Conservation (phyloP, 257 asterid genomes). For the Buddleja alternifolia region DNA sequence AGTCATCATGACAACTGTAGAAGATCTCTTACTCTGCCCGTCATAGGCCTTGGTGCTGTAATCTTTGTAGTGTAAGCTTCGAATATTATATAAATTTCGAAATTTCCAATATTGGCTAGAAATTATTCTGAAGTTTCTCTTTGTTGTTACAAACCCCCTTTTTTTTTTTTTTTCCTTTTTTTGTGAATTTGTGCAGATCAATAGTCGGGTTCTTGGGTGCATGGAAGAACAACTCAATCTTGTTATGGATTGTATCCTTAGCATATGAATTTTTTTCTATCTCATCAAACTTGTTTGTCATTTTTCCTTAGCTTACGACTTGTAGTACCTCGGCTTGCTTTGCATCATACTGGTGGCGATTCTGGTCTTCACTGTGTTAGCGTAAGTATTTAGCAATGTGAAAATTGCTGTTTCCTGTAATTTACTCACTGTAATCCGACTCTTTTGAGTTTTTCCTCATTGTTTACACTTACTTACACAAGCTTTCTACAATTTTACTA, state of each 20-base stretch:
- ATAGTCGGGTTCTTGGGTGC: conserved; percentile 84
- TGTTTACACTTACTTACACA: conserved; percentile 10
- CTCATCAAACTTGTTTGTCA: conserved; percentile 19
- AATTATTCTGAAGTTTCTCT: neutral
- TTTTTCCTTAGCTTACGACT: conserved; percentile 52
- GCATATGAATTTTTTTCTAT: neutral
- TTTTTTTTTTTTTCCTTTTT: conserved; percentile 4
- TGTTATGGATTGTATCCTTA: conserved; percentile 95
- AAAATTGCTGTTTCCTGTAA: neutral
- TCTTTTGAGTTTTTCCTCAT: neutral
- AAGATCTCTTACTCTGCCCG: conserved; percentile 78
- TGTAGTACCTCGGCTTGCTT: conserved; percentile 80
- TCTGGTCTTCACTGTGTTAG: conserved; percentile 88
- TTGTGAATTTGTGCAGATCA: conserved; percentile 53
- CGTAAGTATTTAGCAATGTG: conserved; percentile 61
- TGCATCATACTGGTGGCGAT: conserved; percentile 83
- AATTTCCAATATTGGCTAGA: neutral
- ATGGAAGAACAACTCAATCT: conserved; percentile 69
- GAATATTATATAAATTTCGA: neutral
- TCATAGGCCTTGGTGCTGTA: conserved; percentile 78
- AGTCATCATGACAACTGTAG: conserved; percentile 81
- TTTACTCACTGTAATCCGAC: neutral
- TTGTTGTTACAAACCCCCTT: conserved; percentile 2
- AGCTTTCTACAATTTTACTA: too few relatives aligned
- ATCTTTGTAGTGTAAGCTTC: conserved; percentile 71